Conservation (phyloP, 768 basidiomycete species). For the Russula sp. region DNA sequence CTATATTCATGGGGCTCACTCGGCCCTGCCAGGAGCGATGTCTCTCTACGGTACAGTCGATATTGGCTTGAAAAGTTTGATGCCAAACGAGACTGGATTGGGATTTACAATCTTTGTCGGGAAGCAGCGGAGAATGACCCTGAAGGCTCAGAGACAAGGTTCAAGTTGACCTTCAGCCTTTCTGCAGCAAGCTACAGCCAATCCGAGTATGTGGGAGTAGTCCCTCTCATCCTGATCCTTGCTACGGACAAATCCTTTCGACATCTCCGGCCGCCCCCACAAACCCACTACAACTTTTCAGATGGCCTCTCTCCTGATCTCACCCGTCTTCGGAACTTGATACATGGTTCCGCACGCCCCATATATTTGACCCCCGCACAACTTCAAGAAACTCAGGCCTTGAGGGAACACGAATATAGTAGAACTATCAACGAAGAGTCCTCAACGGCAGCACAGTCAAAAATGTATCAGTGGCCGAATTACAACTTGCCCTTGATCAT, state of each 20-base stretch:
- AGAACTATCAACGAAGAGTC: neutral
- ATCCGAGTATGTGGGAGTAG: neutral
- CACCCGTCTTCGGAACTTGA: too few species aligned
- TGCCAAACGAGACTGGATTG: constrained; percentile 8
- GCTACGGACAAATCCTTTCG: neutral
- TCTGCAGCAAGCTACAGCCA: constrained; percentile 5
- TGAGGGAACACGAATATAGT: neutral
- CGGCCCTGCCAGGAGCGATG: neutral
- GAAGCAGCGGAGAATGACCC: neutral
- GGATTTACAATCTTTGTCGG: constrained; percentile 8
- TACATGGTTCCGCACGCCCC: neutral
- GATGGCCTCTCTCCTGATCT: neutral
- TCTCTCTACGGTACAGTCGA: constrained; percentile 2
- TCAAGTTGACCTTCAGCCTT: neutral
- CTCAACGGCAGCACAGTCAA: neutral
- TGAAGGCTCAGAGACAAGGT: neutral
- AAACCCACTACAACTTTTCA: neutral
- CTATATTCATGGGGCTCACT: neutral
- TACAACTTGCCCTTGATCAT: neutral
- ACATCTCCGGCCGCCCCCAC: neutral
- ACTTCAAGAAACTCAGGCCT: neutral
- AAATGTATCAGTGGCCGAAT: neutral
- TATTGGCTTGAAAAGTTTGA: constrained; percentile 11
- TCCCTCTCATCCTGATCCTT: neutral
- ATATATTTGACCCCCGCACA: neutral